These are phyloP conservation scores for Telopea speciosissima DNA, from an alignment of 177 flowering plant genomes.

Conservation along the genomic window DNA sequence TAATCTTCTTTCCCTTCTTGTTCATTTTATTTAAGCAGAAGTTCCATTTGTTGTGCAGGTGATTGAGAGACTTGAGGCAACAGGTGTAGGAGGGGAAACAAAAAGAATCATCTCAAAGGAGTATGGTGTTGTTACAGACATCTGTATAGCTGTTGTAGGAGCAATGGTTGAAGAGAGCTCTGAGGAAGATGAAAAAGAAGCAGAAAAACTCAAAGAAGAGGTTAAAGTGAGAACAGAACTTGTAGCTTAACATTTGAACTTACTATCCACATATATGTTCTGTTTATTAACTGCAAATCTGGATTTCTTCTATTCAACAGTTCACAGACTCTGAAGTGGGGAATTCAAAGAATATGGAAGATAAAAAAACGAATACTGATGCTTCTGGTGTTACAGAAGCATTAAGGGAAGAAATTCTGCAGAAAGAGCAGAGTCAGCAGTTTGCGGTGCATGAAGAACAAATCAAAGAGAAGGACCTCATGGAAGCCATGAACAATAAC, in stretches of 20 bases:
- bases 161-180: not conserved
- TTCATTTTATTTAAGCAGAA: not conserved
- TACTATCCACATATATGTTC: not conserved
- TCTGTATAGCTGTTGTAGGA: not conserved
- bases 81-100: not conserved
- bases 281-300: not conserved
- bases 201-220: conserved; percentile 1
- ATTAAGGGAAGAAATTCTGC: not conserved
- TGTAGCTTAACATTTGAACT: not conserved
- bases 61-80: not conserved
- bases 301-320: not conserved
- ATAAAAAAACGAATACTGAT: not conserved
- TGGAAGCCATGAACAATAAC: conserved; percentile 9
- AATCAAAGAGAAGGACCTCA: not conserved
- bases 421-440: conserved; percentile 11
- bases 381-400: not conserved
- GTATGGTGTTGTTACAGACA: not conserved
- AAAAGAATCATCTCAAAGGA: conserved; percentile 1
- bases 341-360: not conserved
- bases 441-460: conserved; percentile 9
- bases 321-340: conserved; percentile 1
- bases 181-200: conserved; percentile 4
- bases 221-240: not conserved
- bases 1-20: not conserved
- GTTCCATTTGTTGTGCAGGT: not conserved